These are phyloP conservation scores for Xerocomellus chrysenteron DNA, from an alignment of 768 basidiomycete genomes.

Conservation along the genomic window DNA sequence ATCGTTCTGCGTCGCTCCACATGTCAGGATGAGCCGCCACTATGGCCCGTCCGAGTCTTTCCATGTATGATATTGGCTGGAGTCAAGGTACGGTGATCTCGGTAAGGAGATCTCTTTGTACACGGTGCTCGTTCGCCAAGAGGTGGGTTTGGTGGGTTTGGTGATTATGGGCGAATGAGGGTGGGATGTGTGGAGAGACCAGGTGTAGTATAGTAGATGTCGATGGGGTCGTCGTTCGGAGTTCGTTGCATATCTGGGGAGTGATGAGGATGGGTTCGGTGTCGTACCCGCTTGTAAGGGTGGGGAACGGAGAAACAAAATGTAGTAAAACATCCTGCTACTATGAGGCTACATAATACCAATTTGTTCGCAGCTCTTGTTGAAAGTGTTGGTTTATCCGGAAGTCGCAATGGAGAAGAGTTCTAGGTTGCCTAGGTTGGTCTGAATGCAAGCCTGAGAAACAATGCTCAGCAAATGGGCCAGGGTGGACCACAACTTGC, in stretches of 20 bases:
- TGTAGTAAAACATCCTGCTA: slow-evolving; percentile 73
- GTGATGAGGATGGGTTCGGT: slow-evolving; percentile 53
- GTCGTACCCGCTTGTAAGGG: slow-evolving; percentile 48
- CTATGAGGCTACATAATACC: no score
- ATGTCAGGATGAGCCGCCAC: slow-evolving; percentile 66
- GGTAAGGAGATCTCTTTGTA: slow-evolving; percentile 77
- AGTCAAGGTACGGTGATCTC: slow-evolving; percentile 47
- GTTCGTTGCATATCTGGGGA: slow-evolving; percentile 87
- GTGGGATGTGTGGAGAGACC: slow-evolving; percentile 41
- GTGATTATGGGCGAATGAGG: slow-evolving; percentile 31
- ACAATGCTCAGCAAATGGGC: no score
- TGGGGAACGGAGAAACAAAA: slow-evolving; percentile 88
- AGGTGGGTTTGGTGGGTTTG: slow-evolving; percentile 64
- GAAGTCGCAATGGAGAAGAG: no score
- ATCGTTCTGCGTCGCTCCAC: slow-evolving; percentile 30
- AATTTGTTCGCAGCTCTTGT: no score
- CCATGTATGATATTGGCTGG: neutral
- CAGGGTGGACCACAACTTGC: slow-evolving; percentile 18
- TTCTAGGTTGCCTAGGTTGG: no score
- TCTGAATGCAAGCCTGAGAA: no score
- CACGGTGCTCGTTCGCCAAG: slow-evolving; percentile 64
- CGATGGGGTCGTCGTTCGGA: slow-evolving; percentile 60
- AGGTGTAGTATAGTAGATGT: slow-evolving; percentile 75
- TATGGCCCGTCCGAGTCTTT: slow-evolving; percentile 39
- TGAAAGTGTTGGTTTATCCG: no score